Evolutionary conservation across 345 rosid species (phyloP).

Genomic region (Dimocarpus longan): DNA sequence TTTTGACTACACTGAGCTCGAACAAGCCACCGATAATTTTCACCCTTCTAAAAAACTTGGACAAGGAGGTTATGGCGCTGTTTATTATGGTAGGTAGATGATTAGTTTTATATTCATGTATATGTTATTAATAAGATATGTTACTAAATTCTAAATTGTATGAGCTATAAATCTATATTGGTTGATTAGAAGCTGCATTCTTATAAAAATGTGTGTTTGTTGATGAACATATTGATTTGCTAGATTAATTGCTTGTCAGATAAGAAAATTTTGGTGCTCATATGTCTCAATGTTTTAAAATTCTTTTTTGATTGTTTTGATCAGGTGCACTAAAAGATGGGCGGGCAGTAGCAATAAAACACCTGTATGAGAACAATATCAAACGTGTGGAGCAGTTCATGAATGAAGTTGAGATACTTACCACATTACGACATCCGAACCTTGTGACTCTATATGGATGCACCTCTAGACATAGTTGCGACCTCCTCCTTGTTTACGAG

Average conservation of each 20-base stretch:
- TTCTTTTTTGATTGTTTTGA: constrained; percentile 9
- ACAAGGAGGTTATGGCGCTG: constrained; percentile 88
- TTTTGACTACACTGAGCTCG: constrained; percentile 70
- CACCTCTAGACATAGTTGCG: constrained; percentile 73
- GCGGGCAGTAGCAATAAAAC: constrained; percentile 80
- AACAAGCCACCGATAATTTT: constrained; percentile 76
- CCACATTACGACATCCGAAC: constrained; percentile 58
- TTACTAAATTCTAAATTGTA: no score
- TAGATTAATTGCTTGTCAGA: background rate
- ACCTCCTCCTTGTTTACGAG: constrained; percentile 84
- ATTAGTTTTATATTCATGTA: background rate
- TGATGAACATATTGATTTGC: background rate
- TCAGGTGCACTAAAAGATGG: constrained; percentile 76
- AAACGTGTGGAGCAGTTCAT: constrained; percentile 80
- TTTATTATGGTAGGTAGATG: constrained; percentile 62
- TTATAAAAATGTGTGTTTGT: no score
- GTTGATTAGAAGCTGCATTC: background rate
- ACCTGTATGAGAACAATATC: constrained; percentile 62
- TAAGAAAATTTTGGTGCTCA: background rate
- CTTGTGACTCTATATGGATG: constrained; percentile 81
- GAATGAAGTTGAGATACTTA: constrained; percentile 77
- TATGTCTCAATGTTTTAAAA: background rate
- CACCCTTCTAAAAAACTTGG: constrained; percentile 76
- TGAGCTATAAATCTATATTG: no score
- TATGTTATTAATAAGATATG: background rate